Evolutionary conservation across 495 filamentous ascomycete genomes (phyloP), one percentile per base, ranked within the genome.

Genomic region (Neurospora cerealis): DNA sequence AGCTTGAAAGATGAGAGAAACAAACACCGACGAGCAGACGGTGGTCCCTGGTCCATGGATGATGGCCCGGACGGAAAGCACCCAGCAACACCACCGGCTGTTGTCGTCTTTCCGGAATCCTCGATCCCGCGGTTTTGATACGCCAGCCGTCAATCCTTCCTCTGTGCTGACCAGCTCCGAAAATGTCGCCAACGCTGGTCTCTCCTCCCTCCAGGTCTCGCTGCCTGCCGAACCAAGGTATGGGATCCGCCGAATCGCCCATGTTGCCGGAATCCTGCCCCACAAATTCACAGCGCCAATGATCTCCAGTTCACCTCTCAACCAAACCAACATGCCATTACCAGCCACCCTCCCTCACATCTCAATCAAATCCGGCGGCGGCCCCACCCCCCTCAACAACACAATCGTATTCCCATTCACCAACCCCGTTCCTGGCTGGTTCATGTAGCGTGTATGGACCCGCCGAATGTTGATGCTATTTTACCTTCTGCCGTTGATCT

Each of bases 391-490:
- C n/a, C n/a, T n/a, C n/a, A n/a, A n/a, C n/a, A n/a, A n/a, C n/a
- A n/a, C n/a, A n/a, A n/a, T n/a, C n/a, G n/a, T n/a, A n/a, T n/a
- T n/a, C n/a, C n/a, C n/a, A n/a, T n/a, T n/a, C n/a, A n/a, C n/a
- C 72, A 38, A 5, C 39, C 69, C 74, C 73, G 71, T 79, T 75
- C 71, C 74, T 74, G 74, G 71, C 78, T 73, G 78, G 77, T 74
- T 79, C 77, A 80, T 83, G 81, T 77, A 78, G 79, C 78, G 83
- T 83, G 79, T 75, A 77, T 79, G 77, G 71, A 74, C 77, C 74
- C 79, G 78, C 76, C 78, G 74, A 74, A 74, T 75, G 77, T 76
- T 80, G 77, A 78, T 79, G 73, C 78, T 71, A 48, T 73, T 66
- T 74, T 76, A 74, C 79, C 71, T 76, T 42, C 71, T 69, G 42